A percentile compares a stretch with the other conserved stretches of the same genome.
phyloP scores from a whole-genome alignment of 306 rosid genomes.

The Hippophae gyantsensis region DNA sequence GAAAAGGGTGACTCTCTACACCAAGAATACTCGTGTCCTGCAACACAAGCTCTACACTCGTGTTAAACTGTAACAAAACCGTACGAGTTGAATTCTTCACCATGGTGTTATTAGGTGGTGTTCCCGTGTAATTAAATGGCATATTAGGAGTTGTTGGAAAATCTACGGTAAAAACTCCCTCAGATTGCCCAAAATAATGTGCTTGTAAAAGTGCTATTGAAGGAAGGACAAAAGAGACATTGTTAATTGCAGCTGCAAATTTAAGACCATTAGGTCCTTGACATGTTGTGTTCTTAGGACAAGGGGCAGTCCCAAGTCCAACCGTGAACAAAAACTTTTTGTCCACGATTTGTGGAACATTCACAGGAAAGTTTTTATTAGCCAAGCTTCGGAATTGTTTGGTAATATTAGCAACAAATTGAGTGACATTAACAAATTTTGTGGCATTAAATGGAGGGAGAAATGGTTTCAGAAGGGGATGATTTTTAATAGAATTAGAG shows the following conservation, averaged over 20 bases:
- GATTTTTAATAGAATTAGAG: conserved; percentile 4
- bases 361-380: conserved; percentile 43
- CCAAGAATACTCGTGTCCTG: conserved; percentile 63
- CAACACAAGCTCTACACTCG: conserved; percentile 67
- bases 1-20: conserved; percentile 80
- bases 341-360: conserved; percentile 51
- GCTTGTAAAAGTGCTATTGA: conserved; percentile 55
- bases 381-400: conserved; percentile 43
- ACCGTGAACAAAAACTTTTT: conserved; percentile 48
- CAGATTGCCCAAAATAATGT: conserved; percentile 31
- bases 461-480: conserved; percentile 36
- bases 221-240: conserved; percentile 63
- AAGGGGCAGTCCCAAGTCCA: conserved; percentile 68
- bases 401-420: conserved; percentile 41
- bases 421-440: conserved; percentile 50
- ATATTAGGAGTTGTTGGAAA: conserved; percentile 46
- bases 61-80: conserved; percentile 51
- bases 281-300: conserved; percentile 62
- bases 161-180: conserved; percentile 44
- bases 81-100: conserved; percentile 49
- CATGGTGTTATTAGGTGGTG: conserved; percentile 56
- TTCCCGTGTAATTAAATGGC: conserved; percentile 66
- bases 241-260: conserved; percentile 59
- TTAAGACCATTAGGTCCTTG: conserved; percentile 75
- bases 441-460: conserved; percentile 67